Percentiles rank a stretch among this genome's conserved stretches.
Conservation (phyloP, 192 early-diverging fungal species). For the Podila minutissima region DNA sequence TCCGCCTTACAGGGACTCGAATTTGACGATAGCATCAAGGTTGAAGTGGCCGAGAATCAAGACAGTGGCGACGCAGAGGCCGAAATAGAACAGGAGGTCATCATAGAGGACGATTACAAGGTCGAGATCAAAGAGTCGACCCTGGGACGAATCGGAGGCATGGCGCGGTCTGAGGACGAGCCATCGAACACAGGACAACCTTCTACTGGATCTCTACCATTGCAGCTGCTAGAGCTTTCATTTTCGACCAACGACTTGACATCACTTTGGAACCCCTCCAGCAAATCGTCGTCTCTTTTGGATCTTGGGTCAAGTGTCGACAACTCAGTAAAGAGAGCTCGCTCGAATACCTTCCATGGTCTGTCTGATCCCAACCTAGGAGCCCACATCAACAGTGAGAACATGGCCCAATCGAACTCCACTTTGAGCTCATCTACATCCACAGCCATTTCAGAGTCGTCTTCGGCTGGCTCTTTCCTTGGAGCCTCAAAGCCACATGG, state of each 20-base stretch:
- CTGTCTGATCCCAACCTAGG: constrained; percentile 6
- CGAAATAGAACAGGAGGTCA: too few species aligned
- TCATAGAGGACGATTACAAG: too few species aligned
- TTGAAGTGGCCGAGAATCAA: constrained; percentile 27
- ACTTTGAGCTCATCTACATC: not conserved
- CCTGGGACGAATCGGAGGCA: not conserved
- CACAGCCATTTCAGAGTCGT: not conserved
- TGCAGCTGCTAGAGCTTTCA: constrained; percentile 24
- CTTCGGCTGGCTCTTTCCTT: too few species aligned
- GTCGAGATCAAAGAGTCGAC: not conserved
- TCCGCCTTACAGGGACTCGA: not conserved
- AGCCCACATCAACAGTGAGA: not conserved
- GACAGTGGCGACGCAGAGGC: not conserved
- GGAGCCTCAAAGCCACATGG: not conserved
- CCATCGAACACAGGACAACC: not conserved
- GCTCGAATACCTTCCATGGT: constrained; percentile 24
- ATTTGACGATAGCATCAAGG: constrained; percentile 27
- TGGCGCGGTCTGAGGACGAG: not conserved
- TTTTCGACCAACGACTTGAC: constrained; percentile 35
- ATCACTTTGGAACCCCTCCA: constrained; percentile 10
- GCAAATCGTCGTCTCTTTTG: not conserved
- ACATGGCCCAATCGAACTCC: constrained; percentile 1
- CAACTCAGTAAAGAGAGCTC: constrained; percentile 10
- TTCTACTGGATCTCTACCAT: not conserved
- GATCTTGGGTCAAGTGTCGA: constrained; percentile 3